phyloP scores from a whole-genome alignment of 306 rosid species.

The Carpinus fangiana region DNA sequence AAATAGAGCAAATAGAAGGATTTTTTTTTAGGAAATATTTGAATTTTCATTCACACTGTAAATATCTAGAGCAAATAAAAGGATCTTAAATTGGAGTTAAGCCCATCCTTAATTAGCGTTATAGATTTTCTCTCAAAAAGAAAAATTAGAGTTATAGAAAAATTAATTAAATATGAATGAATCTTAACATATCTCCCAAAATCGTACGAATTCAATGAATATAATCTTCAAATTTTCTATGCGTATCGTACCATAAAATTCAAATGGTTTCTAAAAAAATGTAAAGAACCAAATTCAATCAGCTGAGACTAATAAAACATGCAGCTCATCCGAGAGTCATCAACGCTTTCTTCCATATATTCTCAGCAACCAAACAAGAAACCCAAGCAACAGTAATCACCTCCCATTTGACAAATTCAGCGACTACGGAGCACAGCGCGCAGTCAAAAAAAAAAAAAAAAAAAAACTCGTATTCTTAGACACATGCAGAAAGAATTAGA shows the following conservation, averaged over 20 bases:
- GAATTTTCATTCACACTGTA: too few species aligned
- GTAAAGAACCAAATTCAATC: background rate
- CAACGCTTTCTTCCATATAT: background rate
- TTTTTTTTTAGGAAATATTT: too few species aligned
- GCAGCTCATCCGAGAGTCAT: slow-evolving; percentile 5
- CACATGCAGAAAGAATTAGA: background rate
- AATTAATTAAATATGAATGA: too few species aligned
- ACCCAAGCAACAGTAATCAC: background rate
- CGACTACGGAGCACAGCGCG: background rate
- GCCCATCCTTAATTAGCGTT: too few species aligned
- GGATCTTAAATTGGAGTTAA: too few species aligned
- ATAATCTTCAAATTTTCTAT: background rate
- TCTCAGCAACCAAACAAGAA: slow-evolving; percentile 15
- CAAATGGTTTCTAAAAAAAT: background rate
- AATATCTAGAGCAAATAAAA: too few species aligned
- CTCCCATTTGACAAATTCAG: background rate
- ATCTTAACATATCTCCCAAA: background rate
- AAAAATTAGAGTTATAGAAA: too few species aligned
- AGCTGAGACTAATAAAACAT: slow-evolving; percentile 5
- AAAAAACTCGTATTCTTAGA: slow-evolving; percentile 8
- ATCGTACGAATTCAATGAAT: background rate
- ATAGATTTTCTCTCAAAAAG: too few species aligned
- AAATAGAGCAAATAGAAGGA: too few species aligned
- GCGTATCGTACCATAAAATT: background rate
- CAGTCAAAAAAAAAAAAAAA: background rate